These are phyloP conservation scores for Tremella yokohamensis DNA, from an alignment of 768 basidiomycete species.

Conservation along the genomic window DNA sequence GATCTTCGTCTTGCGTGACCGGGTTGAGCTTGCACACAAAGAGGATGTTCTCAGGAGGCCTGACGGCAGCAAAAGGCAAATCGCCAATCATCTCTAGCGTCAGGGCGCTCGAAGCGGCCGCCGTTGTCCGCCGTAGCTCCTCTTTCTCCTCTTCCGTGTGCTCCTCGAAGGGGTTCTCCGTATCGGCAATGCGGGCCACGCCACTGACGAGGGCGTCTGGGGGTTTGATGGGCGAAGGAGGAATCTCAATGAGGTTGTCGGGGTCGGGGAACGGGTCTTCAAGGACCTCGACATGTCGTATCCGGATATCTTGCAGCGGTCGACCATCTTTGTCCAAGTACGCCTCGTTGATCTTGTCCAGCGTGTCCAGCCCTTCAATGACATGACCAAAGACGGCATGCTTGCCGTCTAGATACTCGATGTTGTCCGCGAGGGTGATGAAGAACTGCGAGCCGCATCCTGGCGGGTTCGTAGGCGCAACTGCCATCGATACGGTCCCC, in stretches of 20 bases:
- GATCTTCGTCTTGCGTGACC: conserved; percentile 89
- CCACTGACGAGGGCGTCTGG: conserved; percentile 60
- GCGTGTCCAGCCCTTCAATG: conserved; percentile 85
- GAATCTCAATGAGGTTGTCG: conserved; percentile 65
- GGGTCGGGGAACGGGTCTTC: conserved; percentile 97
- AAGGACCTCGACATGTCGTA: conserved; percentile 91
- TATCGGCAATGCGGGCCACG: conserved; percentile 80
- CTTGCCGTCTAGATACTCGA: conserved; percentile 91
- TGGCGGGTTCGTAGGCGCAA: conserved; percentile 62
- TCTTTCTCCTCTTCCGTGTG: conserved; percentile 84
- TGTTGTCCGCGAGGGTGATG: conserved; percentile 80
- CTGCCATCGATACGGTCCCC: conserved; percentile 96
- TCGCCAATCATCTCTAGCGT: conserved; percentile 99
- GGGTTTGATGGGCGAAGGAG: conserved; percentile 71
- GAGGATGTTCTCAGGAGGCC: conserved; percentile 95
- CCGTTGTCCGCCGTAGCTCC: conserved; percentile 71
- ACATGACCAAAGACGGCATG: conserved; percentile 95
- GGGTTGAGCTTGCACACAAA: conserved; percentile 99
- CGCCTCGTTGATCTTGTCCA: conserved; percentile 88
- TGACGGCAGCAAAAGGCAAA: conserved; percentile 93
- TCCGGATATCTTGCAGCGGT: conserved; percentile 89
- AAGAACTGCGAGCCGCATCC: conserved; percentile 97
- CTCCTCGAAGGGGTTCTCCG: conserved; percentile 80
- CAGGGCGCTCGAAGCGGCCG: conserved; percentile 85
- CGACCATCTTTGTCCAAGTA: conserved; percentile 82